These are phyloP conservation scores for Myriosclerotinia duriaeana DNA, from an alignment of 2,329 filamentous ascomycete species.

Conservation along the genomic window DNA sequence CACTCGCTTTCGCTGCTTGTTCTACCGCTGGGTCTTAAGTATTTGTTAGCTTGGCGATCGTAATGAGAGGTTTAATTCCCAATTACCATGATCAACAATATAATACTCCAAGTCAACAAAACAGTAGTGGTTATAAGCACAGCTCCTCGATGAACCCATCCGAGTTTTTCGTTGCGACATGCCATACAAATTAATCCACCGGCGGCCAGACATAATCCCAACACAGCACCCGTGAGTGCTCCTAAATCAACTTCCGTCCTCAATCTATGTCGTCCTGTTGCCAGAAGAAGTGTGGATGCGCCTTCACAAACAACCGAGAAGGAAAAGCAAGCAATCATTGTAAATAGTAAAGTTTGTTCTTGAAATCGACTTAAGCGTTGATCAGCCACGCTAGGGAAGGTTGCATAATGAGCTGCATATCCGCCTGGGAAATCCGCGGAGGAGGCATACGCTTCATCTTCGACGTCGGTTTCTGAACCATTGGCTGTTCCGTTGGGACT, in stretches of 20 bases:
- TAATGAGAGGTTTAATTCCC: slow-evolving; percentile 39
- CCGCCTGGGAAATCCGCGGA: slow-evolving; percentile 49
- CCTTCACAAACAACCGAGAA: slow-evolving; percentile 62
- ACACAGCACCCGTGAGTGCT: slow-evolving; percentile 66
- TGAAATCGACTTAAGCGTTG: slow-evolving; percentile 52
- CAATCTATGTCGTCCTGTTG: slow-evolving; percentile 66
- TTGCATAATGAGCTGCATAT: slow-evolving; percentile 55
- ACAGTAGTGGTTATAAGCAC: slow-evolving; percentile 47
- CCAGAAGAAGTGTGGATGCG: slow-evolving; percentile 64
- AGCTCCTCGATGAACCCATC: slow-evolving; percentile 47
- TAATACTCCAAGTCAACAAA: slow-evolving; percentile 51
- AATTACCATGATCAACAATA: slow-evolving; percentile 53
- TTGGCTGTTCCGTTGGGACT: slow-evolving; percentile 35
- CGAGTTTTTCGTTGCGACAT: slow-evolving; percentile 49
- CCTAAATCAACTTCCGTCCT: slow-evolving; percentile 72
- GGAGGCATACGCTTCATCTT: slow-evolving; percentile 53
- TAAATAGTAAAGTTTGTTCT: slow-evolving; percentile 56
- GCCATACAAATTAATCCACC: slow-evolving; percentile 60
- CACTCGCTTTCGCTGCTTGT: not conserved
- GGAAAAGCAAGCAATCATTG: slow-evolving; percentile 54
- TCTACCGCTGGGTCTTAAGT: not conserved
- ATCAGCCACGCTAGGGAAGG: slow-evolving; percentile 52
- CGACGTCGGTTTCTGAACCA: slow-evolving; percentile 46
- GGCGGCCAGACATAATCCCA: slow-evolving; percentile 63
- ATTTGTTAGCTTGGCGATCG: slow-evolving; percentile 7